Evolutionary conservation across 352 stramenopile genomes (phyloP), one percentile per base, ranked within the genome.

Genomic region (Albugo candida): DNA sequence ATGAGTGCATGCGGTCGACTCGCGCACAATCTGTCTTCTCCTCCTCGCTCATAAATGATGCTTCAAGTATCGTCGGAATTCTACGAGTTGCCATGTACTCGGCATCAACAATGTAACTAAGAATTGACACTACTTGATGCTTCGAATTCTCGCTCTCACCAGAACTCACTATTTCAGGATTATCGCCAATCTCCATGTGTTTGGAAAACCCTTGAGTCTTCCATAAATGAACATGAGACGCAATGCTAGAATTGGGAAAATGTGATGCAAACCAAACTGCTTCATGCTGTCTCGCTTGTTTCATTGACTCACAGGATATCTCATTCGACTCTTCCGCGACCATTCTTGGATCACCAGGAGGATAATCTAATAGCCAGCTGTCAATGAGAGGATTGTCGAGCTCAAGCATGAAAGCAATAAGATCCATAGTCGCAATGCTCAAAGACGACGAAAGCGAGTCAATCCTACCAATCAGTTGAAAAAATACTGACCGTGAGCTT

Each of bases 71-170:
- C 21, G 56, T 54, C n/a, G 66, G 63, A 13, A 60, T 63, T n/a
- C 62, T 67, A 31, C 73, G 86, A 20, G 71, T 74, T 17, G 67
- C 67, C 24, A 31, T 31, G 20, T 83, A 87, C 46, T 92, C 78
- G 0, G 75, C 78, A 36, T 86, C 75, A 0, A 74, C 75, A 35
- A 92, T 87, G 53, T 92, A 92, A 43, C 72, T 83, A 13, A 92
- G 55, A 14, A 88, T 49, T 36, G 78, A 92, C 1, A 88, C 54
- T 39, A 88, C 75, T 44, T 85, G 75, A 43, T 75, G 60, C 44
- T 83, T 70, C 47, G 68, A 63, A 45, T 80, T 67, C 16, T 76
- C 65, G 14, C 65, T 65, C 34, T 60, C 1, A 36, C 53, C n/a
- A 45, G 16, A 53, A 52, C n/a, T 63, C 47, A 17, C 45, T 52